A percentile compares a stretch with the other conserved stretches of the same genome.
Evolutionary conservation across 345 rosid species (phyloP).

Genomic region (Garcia nutans): DNA sequence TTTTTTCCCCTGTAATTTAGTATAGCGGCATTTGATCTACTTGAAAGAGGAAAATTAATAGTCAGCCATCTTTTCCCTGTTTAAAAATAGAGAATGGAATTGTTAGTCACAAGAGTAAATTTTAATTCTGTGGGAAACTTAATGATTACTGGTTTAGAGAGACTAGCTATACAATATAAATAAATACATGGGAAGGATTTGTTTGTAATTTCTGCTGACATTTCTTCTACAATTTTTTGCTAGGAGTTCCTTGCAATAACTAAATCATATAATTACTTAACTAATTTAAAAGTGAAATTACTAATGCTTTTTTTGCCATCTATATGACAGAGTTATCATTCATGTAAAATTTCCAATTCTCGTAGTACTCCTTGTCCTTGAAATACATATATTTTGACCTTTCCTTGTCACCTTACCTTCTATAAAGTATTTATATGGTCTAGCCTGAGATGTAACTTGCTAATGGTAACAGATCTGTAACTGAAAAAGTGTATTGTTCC

Average conservation of each 20-base stretch:
- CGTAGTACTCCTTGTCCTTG: background rate
- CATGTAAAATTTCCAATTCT: background rate
- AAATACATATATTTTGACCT: background rate
- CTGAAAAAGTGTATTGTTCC: too few species aligned
- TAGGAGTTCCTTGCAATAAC: background rate
- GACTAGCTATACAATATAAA: background rate
- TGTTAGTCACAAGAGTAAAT: too few species aligned
- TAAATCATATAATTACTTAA: background rate
- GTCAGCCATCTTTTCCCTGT: background rate
- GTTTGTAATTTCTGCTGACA: background rate
- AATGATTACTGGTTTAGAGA: background rate
- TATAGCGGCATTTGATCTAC: conserved; percentile 2
- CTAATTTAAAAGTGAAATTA: background rate
- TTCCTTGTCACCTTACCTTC: background rate
- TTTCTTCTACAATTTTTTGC: background rate
- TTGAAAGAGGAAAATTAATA: background rate
- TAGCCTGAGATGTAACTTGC: too few species aligned
- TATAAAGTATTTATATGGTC: background rate
- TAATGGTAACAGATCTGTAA: background rate
- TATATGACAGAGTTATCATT: background rate
- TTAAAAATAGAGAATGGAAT: background rate
- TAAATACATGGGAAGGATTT: too few species aligned
- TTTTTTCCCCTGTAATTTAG: conserved; percentile 10
- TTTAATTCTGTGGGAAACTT: background rate
- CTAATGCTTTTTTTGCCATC: background rate